A percentile compares a stretch with the other conserved stretches of the same genome.
phyloP scores from a whole-genome alignment of 371 early-diverging fungal genomes.

The Smittium mucronatum region DNA sequence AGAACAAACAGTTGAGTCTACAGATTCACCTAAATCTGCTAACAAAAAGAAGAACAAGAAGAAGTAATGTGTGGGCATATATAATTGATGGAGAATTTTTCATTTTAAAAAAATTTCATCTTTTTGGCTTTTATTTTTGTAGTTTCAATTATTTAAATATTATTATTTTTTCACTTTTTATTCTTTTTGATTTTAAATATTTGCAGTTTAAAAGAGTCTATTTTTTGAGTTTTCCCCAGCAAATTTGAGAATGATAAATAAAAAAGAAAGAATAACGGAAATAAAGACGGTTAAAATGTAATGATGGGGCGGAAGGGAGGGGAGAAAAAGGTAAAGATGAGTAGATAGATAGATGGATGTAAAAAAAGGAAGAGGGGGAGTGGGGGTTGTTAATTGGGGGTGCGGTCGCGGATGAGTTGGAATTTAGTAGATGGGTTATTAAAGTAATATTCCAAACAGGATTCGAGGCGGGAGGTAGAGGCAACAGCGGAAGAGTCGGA shows the following conservation, averaged over 20 bases:
- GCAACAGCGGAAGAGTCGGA: conserved; percentile 16
- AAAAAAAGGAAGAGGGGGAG: too few relatives aligned
- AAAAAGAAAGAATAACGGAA: too few relatives aligned
- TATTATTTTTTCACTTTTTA: too few relatives aligned
- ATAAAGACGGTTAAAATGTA: too few relatives aligned
- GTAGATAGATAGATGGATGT: background rate
- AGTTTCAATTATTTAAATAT: too few relatives aligned
- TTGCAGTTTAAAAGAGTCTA: too few relatives aligned
- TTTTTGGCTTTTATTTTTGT: too few relatives aligned
- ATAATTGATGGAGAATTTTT: too few relatives aligned
- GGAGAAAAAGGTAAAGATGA: background rate
- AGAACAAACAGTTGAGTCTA: background rate
- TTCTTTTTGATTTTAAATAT: too few relatives aligned
- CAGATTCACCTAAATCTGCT: background rate
- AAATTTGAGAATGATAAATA: too few relatives aligned
- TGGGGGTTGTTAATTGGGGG: background rate
- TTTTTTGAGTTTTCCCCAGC: too few relatives aligned
- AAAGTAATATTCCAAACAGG: conserved; percentile 16
- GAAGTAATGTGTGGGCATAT: background rate
- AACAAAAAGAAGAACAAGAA: background rate
- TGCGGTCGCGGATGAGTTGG: background rate
- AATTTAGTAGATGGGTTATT: background rate
- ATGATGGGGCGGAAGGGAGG: too few relatives aligned
- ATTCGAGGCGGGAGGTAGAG: conserved; percentile 16
- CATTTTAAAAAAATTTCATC: background rate